A percentile compares a stretch with the other conserved stretches of the same genome.
These are phyloP conservation scores for Lecanicillium sp. DNA, from an alignment of 2,329 filamentous ascomycete genomes.

Conservation along the genomic window DNA sequence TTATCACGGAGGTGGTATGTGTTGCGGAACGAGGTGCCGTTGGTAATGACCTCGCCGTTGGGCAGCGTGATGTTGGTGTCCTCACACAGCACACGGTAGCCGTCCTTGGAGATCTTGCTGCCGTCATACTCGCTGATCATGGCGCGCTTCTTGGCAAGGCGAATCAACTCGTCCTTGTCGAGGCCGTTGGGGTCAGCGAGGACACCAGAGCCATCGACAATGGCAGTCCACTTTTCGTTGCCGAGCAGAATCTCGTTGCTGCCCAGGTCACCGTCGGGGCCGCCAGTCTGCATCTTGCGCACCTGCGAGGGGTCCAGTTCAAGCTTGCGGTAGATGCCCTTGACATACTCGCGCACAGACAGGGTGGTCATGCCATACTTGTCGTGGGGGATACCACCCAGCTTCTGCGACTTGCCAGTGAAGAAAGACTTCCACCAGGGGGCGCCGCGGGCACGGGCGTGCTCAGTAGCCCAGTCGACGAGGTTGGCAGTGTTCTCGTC, in stretches of 20 bases:
- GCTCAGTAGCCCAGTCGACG: slow-evolving; percentile 97
- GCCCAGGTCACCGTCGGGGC: slow-evolving; percentile 90
- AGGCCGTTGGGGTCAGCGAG: slow-evolving; percentile 88
- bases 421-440: slow-evolving; percentile 99
- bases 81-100: slow-evolving; percentile 88
- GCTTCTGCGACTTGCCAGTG: slow-evolving; percentile 92
- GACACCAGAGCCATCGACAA: slow-evolving; percentile 95
- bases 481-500: slow-evolving; percentile 98
- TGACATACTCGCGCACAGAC: slow-evolving; percentile 91
- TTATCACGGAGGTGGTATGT: slow-evolving; percentile 85
- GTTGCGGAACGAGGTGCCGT: slow-evolving; percentile 94
- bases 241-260: slow-evolving; percentile 96
- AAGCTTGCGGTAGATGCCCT: slow-evolving; percentile 94
- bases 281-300: slow-evolving; percentile 93
- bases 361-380: slow-evolving; percentile 95
- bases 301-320: slow-evolving; percentile 79
- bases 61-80: slow-evolving; percentile 86
- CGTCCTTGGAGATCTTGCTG: slow-evolving; percentile 76
- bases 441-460: slow-evolving; percentile 77
- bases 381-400: slow-evolving; percentile 96
- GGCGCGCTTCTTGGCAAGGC: slow-evolving; percentile 74
- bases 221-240: slow-evolving; percentile 89
- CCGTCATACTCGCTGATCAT: slow-evolving; percentile 88
- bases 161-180: slow-evolving; percentile 72
- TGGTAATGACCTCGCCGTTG: slow-evolving; percentile 75